Evolutionary conservation across 331 rosid species (phyloP), one percentile per base, ranked within the genome.

Genomic region (Malus hybrid): DNA sequence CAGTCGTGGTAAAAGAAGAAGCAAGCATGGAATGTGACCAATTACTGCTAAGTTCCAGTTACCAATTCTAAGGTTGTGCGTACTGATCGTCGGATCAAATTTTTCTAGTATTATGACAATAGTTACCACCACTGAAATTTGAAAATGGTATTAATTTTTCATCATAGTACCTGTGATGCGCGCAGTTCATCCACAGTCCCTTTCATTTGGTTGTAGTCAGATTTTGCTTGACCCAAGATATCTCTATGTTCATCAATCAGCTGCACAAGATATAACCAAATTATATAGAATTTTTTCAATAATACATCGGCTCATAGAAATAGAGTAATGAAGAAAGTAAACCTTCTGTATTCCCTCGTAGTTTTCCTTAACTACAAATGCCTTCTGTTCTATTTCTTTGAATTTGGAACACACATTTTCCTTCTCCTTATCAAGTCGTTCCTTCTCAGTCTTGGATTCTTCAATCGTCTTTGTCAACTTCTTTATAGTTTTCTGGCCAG

Each of bases 381-480:
- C 99, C 82, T 86, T 94, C 83, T 85, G 89, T 70, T 90, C 97
- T 73, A 94, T 86, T 75, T 94, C 97, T 82, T 92, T 87, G 75
- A 92, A 94, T 66, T 52, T 58, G 20, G 77, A 76, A 26, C 73
- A 75, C 72, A 90, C 32, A 58, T 86, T 89, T 73, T 86, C 90
- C 81, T 84, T 89, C 79, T 94, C 93, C 80, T 79, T 90, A 34
- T 73, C 68, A 39, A 92, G 93, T 30, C 92, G 88, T 42, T 90
- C 96, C 75, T 71, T 88, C 80, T 94, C 97, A 75, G 42, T 84
- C 82, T 84, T 92, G 66, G 97, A 88, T 20, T 94, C 97, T 70
- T 92, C 96, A 80, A 92, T 86, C 66, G 85, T 92, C 78, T 92
- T 92, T 6, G 82, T 89, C 82, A 94, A 85, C 82, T 94, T 94